These are phyloP conservation scores for Serendipita indica DNA, from an alignment of 768 basidiomycete genomes.

Conservation along the genomic window DNA sequence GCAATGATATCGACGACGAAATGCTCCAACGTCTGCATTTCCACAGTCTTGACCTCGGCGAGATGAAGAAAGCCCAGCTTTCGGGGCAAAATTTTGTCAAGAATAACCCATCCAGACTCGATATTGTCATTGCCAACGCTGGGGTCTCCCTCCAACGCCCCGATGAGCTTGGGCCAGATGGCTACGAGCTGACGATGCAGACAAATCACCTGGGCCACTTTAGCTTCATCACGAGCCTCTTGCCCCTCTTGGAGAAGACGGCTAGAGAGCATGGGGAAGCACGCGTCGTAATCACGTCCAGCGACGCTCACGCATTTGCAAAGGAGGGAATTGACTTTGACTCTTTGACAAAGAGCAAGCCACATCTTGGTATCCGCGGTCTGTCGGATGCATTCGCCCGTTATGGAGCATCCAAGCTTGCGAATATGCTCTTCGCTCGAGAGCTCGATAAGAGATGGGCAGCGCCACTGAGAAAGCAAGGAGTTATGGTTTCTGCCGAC, in stretches of 20 bases:
- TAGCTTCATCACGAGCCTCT: constrained; percentile 14
- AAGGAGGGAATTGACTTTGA: constrained; percentile 6
- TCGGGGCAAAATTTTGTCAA: neutral
- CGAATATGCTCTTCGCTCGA: constrained; percentile 15
- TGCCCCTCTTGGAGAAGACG: constrained; percentile 16
- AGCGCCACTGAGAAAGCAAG: neutral
- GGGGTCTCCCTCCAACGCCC: neutral
- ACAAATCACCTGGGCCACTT: constrained; percentile 19
- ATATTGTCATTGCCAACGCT: neutral
- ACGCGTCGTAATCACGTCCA: neutral
- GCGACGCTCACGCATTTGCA: constrained; percentile 5
- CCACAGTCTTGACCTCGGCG: constrained; percentile 3
- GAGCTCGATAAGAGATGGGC: constrained; percentile 13
- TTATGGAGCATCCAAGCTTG: constrained; percentile 14
- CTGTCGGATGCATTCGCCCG: constrained; percentile 7
- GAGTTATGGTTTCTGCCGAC: neutral
- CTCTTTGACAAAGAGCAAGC: neutral
- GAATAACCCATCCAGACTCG: neutral
- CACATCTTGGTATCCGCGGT: constrained; percentile 8
- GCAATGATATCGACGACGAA: neutral
- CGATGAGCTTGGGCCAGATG: constrained; percentile 11
- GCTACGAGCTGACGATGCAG: constrained; percentile 9
- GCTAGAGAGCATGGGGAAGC: constrained; percentile 11
- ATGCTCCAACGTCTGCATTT: neutral
- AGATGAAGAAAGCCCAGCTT: neutral